These are phyloP conservation scores for Trichoderma atroviride DNA, from an alignment of 2,329 filamentous ascomycete genomes.

Conservation along the genomic window DNA sequence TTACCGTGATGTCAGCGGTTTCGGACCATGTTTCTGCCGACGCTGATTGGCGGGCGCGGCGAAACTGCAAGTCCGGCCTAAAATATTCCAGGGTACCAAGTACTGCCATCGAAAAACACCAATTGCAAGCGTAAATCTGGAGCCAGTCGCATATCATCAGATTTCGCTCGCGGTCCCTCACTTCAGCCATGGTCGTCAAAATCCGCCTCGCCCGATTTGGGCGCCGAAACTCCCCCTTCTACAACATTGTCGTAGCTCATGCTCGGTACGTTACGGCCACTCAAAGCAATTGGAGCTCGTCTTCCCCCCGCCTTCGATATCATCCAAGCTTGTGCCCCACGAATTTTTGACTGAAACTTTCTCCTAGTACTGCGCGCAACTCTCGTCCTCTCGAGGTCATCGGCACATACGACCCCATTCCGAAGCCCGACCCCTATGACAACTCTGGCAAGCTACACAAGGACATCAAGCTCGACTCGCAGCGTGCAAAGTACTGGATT, in stretches of 20 bases:
- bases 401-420: slow-evolving; percentile 72
- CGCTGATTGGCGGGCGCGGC: slow-evolving; percentile 39
- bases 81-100: slow-evolving; percentile 23
- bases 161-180: not conserved
- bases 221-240: slow-evolving; percentile 83
- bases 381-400: slow-evolving; percentile 92
- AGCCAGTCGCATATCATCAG: not conserved
- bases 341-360: slow-evolving; percentile 38
- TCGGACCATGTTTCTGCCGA: slow-evolving; percentile 32
- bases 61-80: slow-evolving; percentile 41
- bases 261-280: slow-evolving; percentile 63
- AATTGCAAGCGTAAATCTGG: not conserved
- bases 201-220: slow-evolving; percentile 95
- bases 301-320: not conserved
- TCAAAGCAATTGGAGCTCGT: not conserved
- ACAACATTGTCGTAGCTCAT: slow-evolving; percentile 96
- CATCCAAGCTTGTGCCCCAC: not conserved
- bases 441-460: slow-evolving; percentile 74
- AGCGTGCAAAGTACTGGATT: slow-evolving; percentile 90
- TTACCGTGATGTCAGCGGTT: slow-evolving; percentile 25
- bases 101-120: not conserved
- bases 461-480: slow-evolving; percentile 83
- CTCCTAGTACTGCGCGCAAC: slow-evolving; percentile 71
- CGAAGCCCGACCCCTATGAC: slow-evolving; percentile 63
- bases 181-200: slow-evolving; percentile 76